phyloP scores from a whole-genome alignment of 306 rosid genomes.

The Rosa lucieae region DNA sequence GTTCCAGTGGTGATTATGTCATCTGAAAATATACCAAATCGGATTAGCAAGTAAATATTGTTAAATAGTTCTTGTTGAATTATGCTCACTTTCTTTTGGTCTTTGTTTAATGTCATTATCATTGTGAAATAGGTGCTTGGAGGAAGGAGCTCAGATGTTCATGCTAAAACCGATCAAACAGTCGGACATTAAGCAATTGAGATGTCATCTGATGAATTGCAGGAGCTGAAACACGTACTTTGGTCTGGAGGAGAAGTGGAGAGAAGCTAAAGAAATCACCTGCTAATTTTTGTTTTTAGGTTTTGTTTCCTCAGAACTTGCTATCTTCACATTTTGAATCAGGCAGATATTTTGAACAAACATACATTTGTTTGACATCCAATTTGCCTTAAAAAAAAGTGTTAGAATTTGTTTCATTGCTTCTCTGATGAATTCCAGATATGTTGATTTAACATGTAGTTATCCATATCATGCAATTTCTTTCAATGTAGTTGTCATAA shows the following conservation, averaged over 20 bases:
- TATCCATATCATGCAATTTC: not conserved
- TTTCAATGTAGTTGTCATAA: not conserved
- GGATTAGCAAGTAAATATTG: slow-evolving; percentile 63
- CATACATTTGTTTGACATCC: not conserved
- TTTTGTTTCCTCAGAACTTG: slow-evolving; percentile 2
- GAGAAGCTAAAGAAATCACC: not conserved
- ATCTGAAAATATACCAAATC: slow-evolving; percentile 81
- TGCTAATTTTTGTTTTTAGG: slow-evolving; percentile 1
- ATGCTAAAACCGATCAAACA: slow-evolving; percentile 81
- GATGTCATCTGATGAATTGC: slow-evolving; percentile 71
- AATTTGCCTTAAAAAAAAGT: not conserved
- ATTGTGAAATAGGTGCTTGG: slow-evolving; percentile 60
- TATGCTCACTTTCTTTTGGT: not conserved
- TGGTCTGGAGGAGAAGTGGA: not conserved
- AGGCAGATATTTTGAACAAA: not conserved
- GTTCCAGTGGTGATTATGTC: slow-evolving; percentile 94
- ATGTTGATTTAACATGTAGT: not conserved
- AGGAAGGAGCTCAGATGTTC: slow-evolving; percentile 97
- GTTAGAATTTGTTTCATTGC: not conserved
- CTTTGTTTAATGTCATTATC: not conserved
- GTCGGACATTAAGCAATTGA: slow-evolving; percentile 69
- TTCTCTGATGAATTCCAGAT: not conserved
- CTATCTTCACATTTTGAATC: not conserved
- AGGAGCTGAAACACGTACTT: slow-evolving; percentile 21
- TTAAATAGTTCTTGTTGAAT: not conserved